phyloP scores from a whole-genome alignment of 2,329 filamentous ascomycete species.

The Nothopassalora personata region DNA sequence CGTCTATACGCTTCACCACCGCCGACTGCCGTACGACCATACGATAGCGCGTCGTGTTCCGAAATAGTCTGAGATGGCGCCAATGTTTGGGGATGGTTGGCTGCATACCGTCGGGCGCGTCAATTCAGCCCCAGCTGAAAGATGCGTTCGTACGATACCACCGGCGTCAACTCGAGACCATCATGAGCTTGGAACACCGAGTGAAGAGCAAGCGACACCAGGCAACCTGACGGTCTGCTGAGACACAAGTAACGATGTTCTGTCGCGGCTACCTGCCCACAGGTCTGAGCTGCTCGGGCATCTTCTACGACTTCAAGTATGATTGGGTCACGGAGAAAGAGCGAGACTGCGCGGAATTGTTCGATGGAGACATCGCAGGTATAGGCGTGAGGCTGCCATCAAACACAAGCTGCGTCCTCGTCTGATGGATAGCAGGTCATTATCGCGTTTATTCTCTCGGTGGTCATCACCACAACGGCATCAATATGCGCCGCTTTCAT shows the following conservation, averaged over 20 bases:
- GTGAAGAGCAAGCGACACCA: background rate
- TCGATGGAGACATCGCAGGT: background rate
- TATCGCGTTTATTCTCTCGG: background rate
- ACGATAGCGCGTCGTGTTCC: too few species aligned
- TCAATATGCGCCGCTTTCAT: constrained; percentile 1
- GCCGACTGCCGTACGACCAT: too few species aligned
- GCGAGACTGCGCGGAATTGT: background rate
- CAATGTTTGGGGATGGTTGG: too few species aligned
- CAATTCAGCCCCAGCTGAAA: too few species aligned
- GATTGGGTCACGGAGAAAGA: background rate
- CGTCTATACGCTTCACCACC: too few species aligned
- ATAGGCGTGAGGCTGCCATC: background rate
- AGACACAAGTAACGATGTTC: background rate
- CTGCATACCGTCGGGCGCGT: too few species aligned
- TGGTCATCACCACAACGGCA: background rate
- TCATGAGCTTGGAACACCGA: background rate
- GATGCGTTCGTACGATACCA: too few species aligned
- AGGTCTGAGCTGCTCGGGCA: background rate
- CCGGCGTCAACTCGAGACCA: background rate
- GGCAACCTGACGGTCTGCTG: background rate
- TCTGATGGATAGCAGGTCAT: constrained; percentile 37
- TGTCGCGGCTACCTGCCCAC: background rate
- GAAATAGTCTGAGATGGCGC: too few species aligned
- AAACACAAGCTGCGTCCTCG: background rate
- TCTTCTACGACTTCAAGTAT: background rate